Percentiles rank a stretch among this genome's conserved stretches.
These are phyloP conservation scores for Chrysoporthe cubensis DNA, from an alignment of 2,329 filamentous ascomycete species.

Conservation along the genomic window DNA sequence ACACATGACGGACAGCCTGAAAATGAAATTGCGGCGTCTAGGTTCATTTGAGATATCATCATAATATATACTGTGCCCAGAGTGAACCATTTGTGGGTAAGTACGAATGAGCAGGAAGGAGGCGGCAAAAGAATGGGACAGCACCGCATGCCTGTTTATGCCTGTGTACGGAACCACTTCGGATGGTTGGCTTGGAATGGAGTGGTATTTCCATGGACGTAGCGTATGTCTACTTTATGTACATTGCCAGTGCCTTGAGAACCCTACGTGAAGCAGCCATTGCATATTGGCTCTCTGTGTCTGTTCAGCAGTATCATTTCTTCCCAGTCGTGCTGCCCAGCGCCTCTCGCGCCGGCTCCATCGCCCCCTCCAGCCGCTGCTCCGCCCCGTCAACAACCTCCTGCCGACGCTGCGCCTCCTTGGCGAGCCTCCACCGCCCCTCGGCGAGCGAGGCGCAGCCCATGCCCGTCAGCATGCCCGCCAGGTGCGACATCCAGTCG, in stretches of 20 bases:
- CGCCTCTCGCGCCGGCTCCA: not conserved
- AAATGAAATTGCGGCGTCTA: too few species aligned
- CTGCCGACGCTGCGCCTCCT: constrained; percentile 6
- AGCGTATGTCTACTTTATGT: not conserved
- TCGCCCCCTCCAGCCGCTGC: not conserved
- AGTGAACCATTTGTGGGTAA: too few species aligned
- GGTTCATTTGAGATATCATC: too few species aligned
- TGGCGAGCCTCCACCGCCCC: constrained; percentile 34
- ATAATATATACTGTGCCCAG: too few species aligned
- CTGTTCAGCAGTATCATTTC: not conserved
- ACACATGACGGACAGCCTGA: too few species aligned
- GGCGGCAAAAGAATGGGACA: not conserved
- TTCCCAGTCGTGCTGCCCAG: not conserved
- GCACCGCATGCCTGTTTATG: not conserved
- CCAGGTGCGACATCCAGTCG: constrained; percentile 58
- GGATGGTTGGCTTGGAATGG: not conserved
- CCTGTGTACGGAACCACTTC: not conserved
- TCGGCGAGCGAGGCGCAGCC: constrained; percentile 44
- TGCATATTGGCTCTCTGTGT: not conserved
- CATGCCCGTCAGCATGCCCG: constrained; percentile 54
- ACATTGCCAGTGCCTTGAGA: not conserved
- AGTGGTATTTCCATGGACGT: not conserved
- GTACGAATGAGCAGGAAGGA: too few species aligned
- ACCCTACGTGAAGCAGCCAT: not conserved
- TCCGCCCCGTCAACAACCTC: not conserved